Conservation (phyloP, 164 flowering plant species). For the Annona cherimola region DNA sequence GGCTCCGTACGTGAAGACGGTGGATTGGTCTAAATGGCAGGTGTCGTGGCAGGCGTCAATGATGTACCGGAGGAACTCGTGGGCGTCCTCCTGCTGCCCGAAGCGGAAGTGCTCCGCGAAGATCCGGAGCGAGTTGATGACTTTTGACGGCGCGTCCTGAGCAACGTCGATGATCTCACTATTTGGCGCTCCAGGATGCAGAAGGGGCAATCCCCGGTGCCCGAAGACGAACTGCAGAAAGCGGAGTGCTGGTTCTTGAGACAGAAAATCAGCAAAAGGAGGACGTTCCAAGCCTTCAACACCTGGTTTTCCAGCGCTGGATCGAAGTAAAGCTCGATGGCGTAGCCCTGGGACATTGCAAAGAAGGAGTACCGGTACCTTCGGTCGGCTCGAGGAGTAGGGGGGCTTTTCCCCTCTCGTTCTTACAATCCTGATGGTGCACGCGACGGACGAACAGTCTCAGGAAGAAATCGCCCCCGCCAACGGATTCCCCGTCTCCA, state of each 20-base stretch:
- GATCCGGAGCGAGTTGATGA: conserved; percentile 53
- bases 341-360: conserved; percentile 69
- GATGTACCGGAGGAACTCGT: conserved; percentile 88
- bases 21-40: conserved; percentile 46
- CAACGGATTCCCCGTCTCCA: too few species aligned
- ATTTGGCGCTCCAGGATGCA: conserved; percentile 78
- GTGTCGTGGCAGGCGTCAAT: conserved; percentile 90
- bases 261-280: conserved; percentile 91
- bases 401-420: background rate
- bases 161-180: conserved; percentile 47
- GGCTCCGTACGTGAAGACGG: conserved; percentile 21
- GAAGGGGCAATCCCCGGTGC: conserved; percentile 63
- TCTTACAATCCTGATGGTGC: conserved; percentile 78
- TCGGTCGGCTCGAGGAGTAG: background rate
- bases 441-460: too few species aligned
- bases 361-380: background rate
- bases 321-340: conserved; percentile 94
- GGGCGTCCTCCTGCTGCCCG: conserved; percentile 95
- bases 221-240: conserved; percentile 35
- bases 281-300: conserved; percentile 97
- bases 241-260: conserved; percentile 60
- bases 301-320: conserved; percentile 97
- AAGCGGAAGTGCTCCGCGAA: conserved; percentile 66
- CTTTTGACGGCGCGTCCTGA: conserved; percentile 60
- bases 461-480: too few species aligned